These are phyloP conservation scores for Aspergillus neotritici DNA, from an alignment of 2,329 filamentous ascomycete species.

Conservation along the genomic window DNA sequence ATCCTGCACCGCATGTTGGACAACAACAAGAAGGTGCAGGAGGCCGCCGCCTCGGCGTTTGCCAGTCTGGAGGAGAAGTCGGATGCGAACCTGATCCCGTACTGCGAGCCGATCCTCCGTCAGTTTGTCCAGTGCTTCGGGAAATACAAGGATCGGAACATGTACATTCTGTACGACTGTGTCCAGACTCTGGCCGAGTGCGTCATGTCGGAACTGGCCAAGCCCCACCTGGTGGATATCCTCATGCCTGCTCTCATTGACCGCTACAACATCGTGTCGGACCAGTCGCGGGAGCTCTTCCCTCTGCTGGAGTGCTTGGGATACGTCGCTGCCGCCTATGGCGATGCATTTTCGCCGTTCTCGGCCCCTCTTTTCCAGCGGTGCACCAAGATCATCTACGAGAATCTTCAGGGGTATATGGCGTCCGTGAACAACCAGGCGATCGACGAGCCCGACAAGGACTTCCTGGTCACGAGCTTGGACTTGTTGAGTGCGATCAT, in stretches of 20 bases:
- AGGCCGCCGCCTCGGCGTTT: slow-evolving; percentile 92
- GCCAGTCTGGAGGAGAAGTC: slow-evolving; percentile 94
- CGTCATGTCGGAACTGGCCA: slow-evolving; percentile 74
- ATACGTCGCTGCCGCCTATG: slow-evolving; percentile 83
- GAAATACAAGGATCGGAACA: slow-evolving; percentile 97
- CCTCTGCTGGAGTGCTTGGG: slow-evolving; percentile 93
- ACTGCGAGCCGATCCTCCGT: slow-evolving; percentile 81
- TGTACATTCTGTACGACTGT: slow-evolving; percentile 98
- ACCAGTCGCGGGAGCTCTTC: slow-evolving; percentile 89
- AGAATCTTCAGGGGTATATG: slow-evolving; percentile 77
- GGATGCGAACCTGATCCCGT: slow-evolving; percentile 71
- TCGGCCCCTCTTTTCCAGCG: slow-evolving; percentile 79
- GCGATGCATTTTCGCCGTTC: slow-evolving; percentile 75
- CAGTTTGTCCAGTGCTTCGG: slow-evolving; percentile 90
- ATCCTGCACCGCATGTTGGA: slow-evolving; percentile 93
- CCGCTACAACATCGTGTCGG: slow-evolving; percentile 78
- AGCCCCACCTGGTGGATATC: slow-evolving; percentile 70
- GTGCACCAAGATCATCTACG: slow-evolving; percentile 85
- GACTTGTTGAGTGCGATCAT: slow-evolving; percentile 91
- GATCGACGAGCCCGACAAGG: slow-evolving; percentile 82
- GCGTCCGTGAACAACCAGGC: slow-evolving; percentile 62
- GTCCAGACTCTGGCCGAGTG: slow-evolving; percentile 94
- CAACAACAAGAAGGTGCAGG: slow-evolving; percentile 95
- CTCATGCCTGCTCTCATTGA: slow-evolving; percentile 90
- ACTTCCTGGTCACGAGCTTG: slow-evolving; percentile 91